These are phyloP conservation scores for Torulaspora microellipsoides DNA, from an alignment of 805 yeast genomes.

Conservation along the genomic window DNA sequence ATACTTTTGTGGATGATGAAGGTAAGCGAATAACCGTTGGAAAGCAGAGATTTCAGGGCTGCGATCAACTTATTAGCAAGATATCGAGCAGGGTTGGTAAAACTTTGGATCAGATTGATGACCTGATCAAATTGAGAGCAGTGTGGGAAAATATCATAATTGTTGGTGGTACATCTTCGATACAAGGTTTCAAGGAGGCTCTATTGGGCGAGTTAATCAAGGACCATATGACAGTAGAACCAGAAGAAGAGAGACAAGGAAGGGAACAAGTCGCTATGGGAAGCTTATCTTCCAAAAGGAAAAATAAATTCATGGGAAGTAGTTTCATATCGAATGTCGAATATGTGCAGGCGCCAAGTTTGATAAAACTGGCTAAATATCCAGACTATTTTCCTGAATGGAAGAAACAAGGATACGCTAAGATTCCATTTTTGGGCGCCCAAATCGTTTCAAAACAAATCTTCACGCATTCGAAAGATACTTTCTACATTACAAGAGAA, in stretches of 20 bases:
- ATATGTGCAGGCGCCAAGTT: conserved; percentile 73
- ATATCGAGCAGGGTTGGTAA: conserved; percentile 53
- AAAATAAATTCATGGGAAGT: conserved; percentile 26
- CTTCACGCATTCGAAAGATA: conserved; percentile 60
- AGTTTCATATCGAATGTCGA: conserved; percentile 29
- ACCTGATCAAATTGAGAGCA: conserved; percentile 67
- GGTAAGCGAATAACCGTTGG: conserved; percentile 69
- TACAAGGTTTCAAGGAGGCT: conserved; percentile 73
- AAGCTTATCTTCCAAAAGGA: conserved; percentile 31
- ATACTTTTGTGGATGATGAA: conserved; percentile 57
- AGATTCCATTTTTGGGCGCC: conserved; percentile 77
- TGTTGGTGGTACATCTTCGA: conserved; percentile 70
- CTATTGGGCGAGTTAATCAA: conserved; percentile 53
- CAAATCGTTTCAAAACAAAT: conserved; percentile 84
- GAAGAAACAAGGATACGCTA: conserved; percentile 77
- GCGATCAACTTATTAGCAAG: conserved; percentile 50
- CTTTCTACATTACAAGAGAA: conserved; percentile 62
- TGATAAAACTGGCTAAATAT: conserved; percentile 59
- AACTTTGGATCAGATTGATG: conserved; percentile 55
- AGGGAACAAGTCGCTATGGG: conserved; percentile 32
- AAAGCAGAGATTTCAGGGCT: conserved; percentile 82
- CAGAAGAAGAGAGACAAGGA: conserved; percentile 23
- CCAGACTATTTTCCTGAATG: conserved; percentile 95
- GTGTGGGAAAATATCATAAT: conserved; percentile 80
- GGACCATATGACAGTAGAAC: conserved; percentile 46